Evolutionary conservation across 345 rosid genomes (phyloP), one percentile per base, ranked within the genome.

Genomic region (Salix udensis): DNA sequence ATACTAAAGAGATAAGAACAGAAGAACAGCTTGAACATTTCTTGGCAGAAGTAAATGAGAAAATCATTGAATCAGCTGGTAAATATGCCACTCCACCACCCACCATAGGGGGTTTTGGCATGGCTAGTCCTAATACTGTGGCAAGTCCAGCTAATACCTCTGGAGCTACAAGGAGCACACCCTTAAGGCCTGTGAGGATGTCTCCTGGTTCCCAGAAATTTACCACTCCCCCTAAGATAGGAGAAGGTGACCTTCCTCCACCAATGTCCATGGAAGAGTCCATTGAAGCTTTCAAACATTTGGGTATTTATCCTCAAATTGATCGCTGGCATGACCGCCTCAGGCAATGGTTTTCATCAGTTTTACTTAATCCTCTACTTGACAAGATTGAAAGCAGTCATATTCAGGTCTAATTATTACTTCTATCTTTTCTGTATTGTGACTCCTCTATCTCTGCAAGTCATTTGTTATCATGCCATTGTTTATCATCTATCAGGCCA

Each of bases 131-230:
- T 28, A 77, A 68, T 76, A 83, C 90, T 19, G 84, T 89, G 82
- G 88, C 87, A 76, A 89, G 91, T 80, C 89, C 98, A 65, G 88
- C 88, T 81, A 89, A 85, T 78, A 81, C 92, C 70, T 88, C 98
- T 85, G 97, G 96, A 82, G 88, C 92, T 82, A 79, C 89, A 24
- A 89, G 98, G 85, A 93, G 88, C 74, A 93, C 96, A 39, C 99
- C 99, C 65, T 82, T 91, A 82, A 87, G 98, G 84, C 87, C 89
- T 55, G 98, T 95, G 74, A 89, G 98, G 87, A 89, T 95, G 97
- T 95, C 99, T 87, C 99, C 99, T 75, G 88, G 93, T 78, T 92
- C 92, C 67, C 99, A 95, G 85, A 95, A 95, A 76, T 93, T 90
- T 84, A 86, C 89, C 50, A 92, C 98, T 71, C 96, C 98, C 68